Conservation (phyloP, 306 rosid genomes). For the Malus domestica region DNA sequence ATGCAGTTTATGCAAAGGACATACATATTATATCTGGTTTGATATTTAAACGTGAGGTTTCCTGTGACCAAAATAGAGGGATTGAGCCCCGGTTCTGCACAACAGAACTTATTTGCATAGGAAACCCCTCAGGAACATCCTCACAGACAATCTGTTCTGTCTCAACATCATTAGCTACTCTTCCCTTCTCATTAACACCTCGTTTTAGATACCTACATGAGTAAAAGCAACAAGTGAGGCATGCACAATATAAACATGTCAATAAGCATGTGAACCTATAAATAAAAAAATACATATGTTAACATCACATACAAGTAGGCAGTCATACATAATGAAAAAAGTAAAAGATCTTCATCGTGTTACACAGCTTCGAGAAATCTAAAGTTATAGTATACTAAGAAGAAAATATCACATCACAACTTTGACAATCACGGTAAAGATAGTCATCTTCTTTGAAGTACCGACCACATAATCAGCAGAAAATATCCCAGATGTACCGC, state of each 20-base stretch:
- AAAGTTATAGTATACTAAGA: background rate
- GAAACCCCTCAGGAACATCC: constrained; percentile 57
- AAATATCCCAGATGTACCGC: background rate
- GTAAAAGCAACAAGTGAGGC: constrained; percentile 3
- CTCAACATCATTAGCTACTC: constrained; percentile 99
- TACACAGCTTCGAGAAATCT: background rate
- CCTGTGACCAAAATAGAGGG: constrained; percentile 98
- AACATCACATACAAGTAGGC: background rate
- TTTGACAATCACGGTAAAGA: background rate
- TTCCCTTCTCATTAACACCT: constrained; percentile 90
- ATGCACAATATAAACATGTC: background rate
- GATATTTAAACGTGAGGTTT: constrained; percentile 81
- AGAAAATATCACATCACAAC: background rate
- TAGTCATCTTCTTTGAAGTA: background rate
- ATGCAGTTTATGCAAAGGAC: constrained; percentile 16
- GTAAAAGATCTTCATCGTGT: background rate
- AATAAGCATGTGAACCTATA: background rate
- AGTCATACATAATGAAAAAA: background rate
- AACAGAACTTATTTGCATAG: constrained; percentile 76
- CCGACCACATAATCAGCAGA: background rate
- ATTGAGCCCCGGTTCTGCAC: constrained; percentile 96
- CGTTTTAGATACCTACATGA: constrained; percentile 84
- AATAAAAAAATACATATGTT: background rate
- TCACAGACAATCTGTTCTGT: constrained; percentile 85
- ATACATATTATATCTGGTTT: constrained; percentile 92